Evolutionary conservation across 352 stramenopile species (phyloP), one percentile per base, ranked within the genome.

Genomic region (Phytophthora constricta): DNA sequence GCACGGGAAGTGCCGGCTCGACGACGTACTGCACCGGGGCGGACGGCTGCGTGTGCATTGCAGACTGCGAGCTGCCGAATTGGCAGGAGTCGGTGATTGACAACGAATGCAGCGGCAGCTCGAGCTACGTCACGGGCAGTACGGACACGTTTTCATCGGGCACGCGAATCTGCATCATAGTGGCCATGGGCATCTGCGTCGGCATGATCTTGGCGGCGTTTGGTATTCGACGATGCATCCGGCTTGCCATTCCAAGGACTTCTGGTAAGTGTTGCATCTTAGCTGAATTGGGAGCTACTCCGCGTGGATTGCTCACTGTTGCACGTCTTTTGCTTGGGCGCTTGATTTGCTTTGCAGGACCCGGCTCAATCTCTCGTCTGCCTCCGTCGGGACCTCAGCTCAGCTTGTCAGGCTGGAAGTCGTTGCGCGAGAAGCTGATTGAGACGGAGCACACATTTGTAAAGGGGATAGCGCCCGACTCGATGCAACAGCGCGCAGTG

Each of bases 341-440:
- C n/a, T n/a, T n/a, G n/a, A n/a, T n/a, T n/a, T 19, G n/a, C 0
- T 41, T 62, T 63, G 31, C 19, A 60, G 58, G 50, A 20, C n/a
- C 47, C 20, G 31, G 26, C 19, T 64, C 58, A 28, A 16, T 27
- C 7, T 43, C 27, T 26, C 58, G 50, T 39, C 22, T 41, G 10
- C 37, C 48, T 8, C 55, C 48, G n/a, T 48, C 52, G 3, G 77
- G 81, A 5, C 60, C 70, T 4, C 68, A 64, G 39, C 70, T 90
- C 8, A 75, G 37, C 2, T 77, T 90, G 9, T 50, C 58, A 0
- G 79, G 74, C 2, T 90, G 81, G 81, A 82, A 73, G 39, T 79
- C 72, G 4, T 70, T 86, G 54, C 79, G 79, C 5, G 74, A 87
- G 54, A 83, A 79, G 41, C 77, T 90, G 46, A 86, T 86, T 27